Conservation (phyloP, 1,284 basidiomycete genomes). For the Sporisorium sorghi region DNA sequence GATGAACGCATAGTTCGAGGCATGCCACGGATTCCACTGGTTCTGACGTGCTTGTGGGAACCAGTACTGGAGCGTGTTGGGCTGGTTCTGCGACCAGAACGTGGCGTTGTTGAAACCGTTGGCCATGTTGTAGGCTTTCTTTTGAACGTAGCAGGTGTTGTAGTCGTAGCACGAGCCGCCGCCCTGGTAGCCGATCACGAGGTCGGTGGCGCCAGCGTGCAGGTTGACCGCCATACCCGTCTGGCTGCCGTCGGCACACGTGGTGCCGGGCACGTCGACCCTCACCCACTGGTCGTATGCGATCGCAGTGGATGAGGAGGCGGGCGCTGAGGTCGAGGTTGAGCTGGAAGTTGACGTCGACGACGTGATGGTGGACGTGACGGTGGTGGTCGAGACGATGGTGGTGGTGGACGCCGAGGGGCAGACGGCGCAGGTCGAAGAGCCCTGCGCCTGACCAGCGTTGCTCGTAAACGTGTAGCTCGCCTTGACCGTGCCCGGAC, state of each 20-base stretch:
- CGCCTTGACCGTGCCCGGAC: conserved; percentile 20
- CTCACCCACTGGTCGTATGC: conserved; percentile 25
- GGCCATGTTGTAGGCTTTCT: conserved; percentile 28
- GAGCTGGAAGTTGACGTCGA: background rate
- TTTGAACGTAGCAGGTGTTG: conserved; percentile 18
- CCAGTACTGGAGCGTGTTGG: conserved; percentile 17
- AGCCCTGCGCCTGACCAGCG: conserved; percentile 13
- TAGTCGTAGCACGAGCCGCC: conserved; percentile 43
- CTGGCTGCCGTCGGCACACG: conserved; percentile 24
- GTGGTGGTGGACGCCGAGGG: too few species aligned
- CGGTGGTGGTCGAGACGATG: background rate
- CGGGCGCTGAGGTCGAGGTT: conserved; percentile 3
- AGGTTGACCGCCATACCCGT: conserved; percentile 39
- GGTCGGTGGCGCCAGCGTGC: conserved; percentile 19
- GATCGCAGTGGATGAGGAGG: background rate
- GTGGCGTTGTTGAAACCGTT: conserved; percentile 18
- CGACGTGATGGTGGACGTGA: background rate
- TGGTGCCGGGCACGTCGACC: conserved; percentile 34
- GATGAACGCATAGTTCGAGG: conserved; percentile 27
- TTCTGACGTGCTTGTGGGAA: conserved; percentile 32
- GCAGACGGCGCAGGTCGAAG: too few species aligned
- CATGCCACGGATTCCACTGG: conserved; percentile 26
- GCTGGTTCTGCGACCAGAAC: conserved; percentile 20
- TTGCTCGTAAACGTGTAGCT: conserved; percentile 32
- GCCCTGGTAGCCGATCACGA: conserved; percentile 26